These are phyloP conservation scores for Oryza australiensis DNA, from an alignment of 176 grass and related monocot genomes.

Conservation along the genomic window DNA sequence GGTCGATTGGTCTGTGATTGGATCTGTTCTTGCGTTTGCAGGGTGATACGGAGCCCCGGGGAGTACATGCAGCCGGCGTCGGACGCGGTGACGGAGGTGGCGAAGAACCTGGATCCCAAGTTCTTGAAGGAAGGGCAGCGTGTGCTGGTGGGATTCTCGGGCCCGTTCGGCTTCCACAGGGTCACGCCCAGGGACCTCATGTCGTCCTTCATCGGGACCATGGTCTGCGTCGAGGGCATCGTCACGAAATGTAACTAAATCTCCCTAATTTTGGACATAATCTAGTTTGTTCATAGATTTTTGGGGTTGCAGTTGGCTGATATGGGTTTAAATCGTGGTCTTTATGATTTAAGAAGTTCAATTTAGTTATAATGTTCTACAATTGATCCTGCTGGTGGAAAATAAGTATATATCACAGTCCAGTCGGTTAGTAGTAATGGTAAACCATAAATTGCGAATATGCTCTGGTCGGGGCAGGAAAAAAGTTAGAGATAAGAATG, in stretches of 20 bases:
- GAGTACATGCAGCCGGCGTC: slow-evolving; percentile 92
- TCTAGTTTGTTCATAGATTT: background rate
- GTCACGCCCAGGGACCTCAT: slow-evolving; percentile 97
- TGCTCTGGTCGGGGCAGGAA: background rate
- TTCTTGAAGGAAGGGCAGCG: slow-evolving; percentile 83
- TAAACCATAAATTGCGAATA: background rate
- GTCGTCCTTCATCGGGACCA: slow-evolving; percentile 94
- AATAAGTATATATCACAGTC: background rate
- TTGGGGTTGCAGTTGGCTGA: background rate
- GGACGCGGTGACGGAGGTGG: slow-evolving; percentile 83
- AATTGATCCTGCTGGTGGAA: background rate
- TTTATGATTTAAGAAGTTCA: background rate
- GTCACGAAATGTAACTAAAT: slow-evolving; percentile 85
- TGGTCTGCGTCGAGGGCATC: slow-evolving; percentile 98
- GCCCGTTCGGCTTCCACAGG: slow-evolving; percentile 91
- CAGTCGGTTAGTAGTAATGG: background rate
- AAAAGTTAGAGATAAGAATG: background rate
- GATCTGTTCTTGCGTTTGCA: slow-evolving; percentile 21
- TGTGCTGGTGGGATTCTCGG: slow-evolving; percentile 84
- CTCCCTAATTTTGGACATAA: background rate
- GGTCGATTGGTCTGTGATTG: background rate
- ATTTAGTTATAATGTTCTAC: background rate
- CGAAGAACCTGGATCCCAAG: slow-evolving; percentile 73
- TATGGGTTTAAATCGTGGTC: background rate
- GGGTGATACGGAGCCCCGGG: slow-evolving; percentile 79